Conservation (phyloP, 2,329 filamentous ascomycete species). For the Aspergillus fumigatiaffinis region DNA sequence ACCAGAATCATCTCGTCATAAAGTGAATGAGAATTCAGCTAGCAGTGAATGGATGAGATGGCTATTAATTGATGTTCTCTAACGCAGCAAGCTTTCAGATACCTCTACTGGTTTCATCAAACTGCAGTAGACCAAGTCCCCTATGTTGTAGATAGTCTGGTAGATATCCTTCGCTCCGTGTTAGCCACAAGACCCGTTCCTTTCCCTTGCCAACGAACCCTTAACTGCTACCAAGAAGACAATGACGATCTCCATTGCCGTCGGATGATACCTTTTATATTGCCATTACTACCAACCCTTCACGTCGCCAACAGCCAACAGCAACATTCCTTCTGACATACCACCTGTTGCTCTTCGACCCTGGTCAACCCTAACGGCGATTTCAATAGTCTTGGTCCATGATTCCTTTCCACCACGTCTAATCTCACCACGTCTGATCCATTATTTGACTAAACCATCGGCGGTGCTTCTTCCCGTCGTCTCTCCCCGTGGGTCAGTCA, state of each 20-base stretch:
- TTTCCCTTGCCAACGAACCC: neutral
- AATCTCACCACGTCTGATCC: conserved; percentile 1
- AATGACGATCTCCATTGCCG: neutral
- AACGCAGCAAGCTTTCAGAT: neutral
- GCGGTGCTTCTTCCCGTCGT: conserved; percentile 2
- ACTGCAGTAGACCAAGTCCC: neutral
- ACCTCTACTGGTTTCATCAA: neutral
- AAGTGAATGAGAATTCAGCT: neutral
- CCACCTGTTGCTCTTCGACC: neutral
- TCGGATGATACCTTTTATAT: neutral
- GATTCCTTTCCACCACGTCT: neutral
- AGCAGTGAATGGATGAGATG: neutral
- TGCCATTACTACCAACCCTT: neutral
- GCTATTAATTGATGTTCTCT: neutral
- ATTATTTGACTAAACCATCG: neutral
- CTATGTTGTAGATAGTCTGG: too few species aligned
- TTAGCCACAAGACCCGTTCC: neutral
- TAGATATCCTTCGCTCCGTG: neutral
- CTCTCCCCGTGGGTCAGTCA: conserved; percentile 29
- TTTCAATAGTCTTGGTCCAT: neutral
- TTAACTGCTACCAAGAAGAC: neutral
- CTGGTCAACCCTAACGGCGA: neutral
- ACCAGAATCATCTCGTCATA: neutral
- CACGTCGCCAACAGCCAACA: neutral
- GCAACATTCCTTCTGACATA: conserved; percentile 1